Conservation (phyloP, 768 basidiomycete genomes). For the Jaapia argillacea region DNA sequence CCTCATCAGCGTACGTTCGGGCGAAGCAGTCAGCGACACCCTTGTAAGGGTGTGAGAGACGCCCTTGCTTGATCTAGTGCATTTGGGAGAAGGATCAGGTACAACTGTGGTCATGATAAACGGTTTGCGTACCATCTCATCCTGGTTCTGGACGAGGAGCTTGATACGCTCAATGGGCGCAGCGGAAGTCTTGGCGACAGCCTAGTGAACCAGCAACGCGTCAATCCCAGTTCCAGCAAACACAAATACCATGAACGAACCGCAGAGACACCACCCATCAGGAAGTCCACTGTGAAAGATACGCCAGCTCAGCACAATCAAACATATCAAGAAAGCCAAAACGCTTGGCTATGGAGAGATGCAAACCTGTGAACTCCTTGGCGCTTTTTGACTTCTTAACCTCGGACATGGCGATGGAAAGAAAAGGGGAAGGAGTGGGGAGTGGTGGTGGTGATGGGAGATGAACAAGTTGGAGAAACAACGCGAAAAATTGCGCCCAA, state of each 20-base stretch:
- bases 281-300: constrained; percentile 63
- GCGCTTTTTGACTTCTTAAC: constrained; percentile 79
- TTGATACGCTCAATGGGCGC: constrained; percentile 99
- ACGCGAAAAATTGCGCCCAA: constrained; percentile 40
- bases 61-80: constrained; percentile 94
- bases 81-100: constrained; percentile 22
- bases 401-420: constrained; percentile 71
- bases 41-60: constrained; percentile 94
- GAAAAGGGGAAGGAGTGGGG: constrained; percentile 29
- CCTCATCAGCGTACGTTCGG: constrained; percentile 93
- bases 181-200: constrained; percentile 97
- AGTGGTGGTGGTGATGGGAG: constrained; percentile 47
- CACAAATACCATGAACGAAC: no score
- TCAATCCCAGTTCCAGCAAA: no score
- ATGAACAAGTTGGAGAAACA: constrained; percentile 23
- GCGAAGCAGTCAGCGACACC: constrained; percentile 86
- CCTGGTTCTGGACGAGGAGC: constrained; percentile 97
- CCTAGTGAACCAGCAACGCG: no score
- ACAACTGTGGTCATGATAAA: constrained; percentile 1
- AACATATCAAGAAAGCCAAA: constrained; percentile 4
- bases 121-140: constrained; percentile 78
- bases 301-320: constrained; percentile 23
- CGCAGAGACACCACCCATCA: constrained; percentile 95
- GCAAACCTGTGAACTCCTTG: constrained; percentile 81
- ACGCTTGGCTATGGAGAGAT: constrained; percentile 6